Evolutionary conservation across 1,284 basidiomycete genomes (phyloP), one percentile per base, ranked within the genome.

Genomic region (Ceratobasidium sp.): DNA sequence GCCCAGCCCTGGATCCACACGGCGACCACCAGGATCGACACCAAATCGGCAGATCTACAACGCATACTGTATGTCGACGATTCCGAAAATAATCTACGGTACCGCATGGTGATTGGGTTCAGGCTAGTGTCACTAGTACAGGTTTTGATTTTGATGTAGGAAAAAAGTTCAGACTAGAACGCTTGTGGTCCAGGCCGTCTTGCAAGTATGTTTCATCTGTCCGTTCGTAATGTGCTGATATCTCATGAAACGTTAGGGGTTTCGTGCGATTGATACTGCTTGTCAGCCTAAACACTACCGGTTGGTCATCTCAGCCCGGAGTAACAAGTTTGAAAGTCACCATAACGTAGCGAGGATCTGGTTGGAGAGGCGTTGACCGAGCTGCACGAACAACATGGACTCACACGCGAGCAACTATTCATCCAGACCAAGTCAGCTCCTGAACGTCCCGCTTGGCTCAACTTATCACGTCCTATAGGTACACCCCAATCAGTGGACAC

Each of bases 231-330:
- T 22, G 7, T 48, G 27, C 4, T 46, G 1, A 48, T n/a, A 37
- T 37, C 14, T 4, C 54, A 24, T 37, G 31, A 2, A 13, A 24
- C 14, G 27, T 3, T 48, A 69, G 75, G 93, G 93, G 1, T 94
- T 94, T 80, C 84, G 89, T 62, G 92, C 90, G 1, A 88, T 94
- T 53, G 93, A 95, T 79, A 94, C 92, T 85, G 92, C 93, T 24
- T 91, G 91, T 77, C 93, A 94, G 78, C 87, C 85, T 6, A 90
- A 92, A 80, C 91, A 92, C 79, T 93, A 93, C 78, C 86, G 88
- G 91, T 90, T 77, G 22, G 64, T 46, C 2, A 54, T 54, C 16
- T 56, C 14, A 56, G 14, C 19, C 61, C 31, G 59, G 8, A 16
- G 8, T 16, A 22, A 24, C n/a, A 29, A 43, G 27, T 41, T 75